Conservation (phyloP, 306 rosid species). For the Carpinus viminea region DNA sequence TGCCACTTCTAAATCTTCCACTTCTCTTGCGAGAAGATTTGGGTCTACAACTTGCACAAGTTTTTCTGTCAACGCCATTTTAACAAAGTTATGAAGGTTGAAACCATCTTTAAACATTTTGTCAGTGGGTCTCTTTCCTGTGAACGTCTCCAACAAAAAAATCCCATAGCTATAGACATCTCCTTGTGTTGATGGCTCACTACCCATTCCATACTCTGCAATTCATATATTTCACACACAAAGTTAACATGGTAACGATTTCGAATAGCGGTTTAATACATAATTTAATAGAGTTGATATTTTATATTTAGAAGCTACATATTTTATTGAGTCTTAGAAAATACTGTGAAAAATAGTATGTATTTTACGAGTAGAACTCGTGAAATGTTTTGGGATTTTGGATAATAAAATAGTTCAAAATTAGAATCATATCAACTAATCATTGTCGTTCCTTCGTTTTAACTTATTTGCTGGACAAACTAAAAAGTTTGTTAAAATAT, state of each 20-base stretch:
- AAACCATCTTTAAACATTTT: constrained; percentile 30
- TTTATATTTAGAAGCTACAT: too few relatives aligned
- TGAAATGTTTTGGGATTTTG: too few relatives aligned
- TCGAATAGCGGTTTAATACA: not conserved
- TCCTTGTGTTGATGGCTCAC: constrained; percentile 25
- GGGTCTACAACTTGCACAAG: constrained; percentile 34
- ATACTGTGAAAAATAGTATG: too few relatives aligned
- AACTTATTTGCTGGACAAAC: too few relatives aligned
- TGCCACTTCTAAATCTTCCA: not conserved
- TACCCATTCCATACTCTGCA: not conserved
- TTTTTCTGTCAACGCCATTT: constrained; percentile 28
- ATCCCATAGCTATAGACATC: constrained; percentile 46
- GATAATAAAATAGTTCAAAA: too few relatives aligned
- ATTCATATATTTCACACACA: not conserved
- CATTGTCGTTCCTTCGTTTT: too few relatives aligned
- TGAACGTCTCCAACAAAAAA: constrained; percentile 34
- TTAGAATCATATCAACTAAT: too few relatives aligned
- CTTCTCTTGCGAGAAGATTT: constrained; percentile 22
- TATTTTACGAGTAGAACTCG: too few relatives aligned
- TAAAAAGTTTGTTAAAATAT: too few relatives aligned
- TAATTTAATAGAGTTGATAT: too few relatives aligned
- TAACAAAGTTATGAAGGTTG: constrained; percentile 26
- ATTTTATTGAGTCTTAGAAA: too few relatives aligned
- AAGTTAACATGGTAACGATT: not conserved
- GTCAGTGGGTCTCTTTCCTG: constrained; percentile 32